Evolutionary conservation across 805 yeast genomes (phyloP), one percentile per base, ranked within the genome.

Genomic region (Candida mattraensis): DNA sequence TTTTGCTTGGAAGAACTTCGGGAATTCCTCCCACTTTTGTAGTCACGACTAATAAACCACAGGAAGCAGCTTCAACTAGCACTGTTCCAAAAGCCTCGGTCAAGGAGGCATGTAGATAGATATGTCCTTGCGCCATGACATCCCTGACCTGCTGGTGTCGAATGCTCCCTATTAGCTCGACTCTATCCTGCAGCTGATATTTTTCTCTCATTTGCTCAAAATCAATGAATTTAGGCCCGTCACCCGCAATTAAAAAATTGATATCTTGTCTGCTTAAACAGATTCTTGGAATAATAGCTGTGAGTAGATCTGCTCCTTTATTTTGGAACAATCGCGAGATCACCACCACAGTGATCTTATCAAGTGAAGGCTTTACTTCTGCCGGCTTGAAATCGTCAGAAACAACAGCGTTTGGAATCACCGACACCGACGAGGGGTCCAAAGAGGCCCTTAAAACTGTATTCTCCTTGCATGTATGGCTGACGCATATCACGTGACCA

Each of bases 1-100:
- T 93, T 51, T 88, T 85, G 16, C 72, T 71, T 0, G 99, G 99
- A 24, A 93, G 62, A 4, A 93, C 98, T 55, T 93, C 99, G 0
- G 97, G 97, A 24, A 93, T 89, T 5, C 99, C 99, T 9, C 99
- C 99, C 0, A 93, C 99, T 39, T 80, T 78, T 0, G 99, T 93
- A 0, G 97, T 88, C 0, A 93, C 99, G 2, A 93, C 96, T 13
- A 86, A 69, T 23, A 93, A 60, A 0, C 97, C 97, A 66, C 98
- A 93, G 1, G 95, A 83, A 0, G 97, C 99, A 0, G 99, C 99
- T 57, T 93, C 99, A 0, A 93, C 96, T 8, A 93, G 64, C 0
- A 87, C 98, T 0, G 99, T 93, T 3, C 99, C 99, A 63, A 93
- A 93, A 0, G 98, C 99, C 58, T 93, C 99, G 0, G 98, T 93